Evolutionary conservation across 2,329 filamentous ascomycete species (phyloP).

Genomic region (Metarhizium sp.): DNA sequence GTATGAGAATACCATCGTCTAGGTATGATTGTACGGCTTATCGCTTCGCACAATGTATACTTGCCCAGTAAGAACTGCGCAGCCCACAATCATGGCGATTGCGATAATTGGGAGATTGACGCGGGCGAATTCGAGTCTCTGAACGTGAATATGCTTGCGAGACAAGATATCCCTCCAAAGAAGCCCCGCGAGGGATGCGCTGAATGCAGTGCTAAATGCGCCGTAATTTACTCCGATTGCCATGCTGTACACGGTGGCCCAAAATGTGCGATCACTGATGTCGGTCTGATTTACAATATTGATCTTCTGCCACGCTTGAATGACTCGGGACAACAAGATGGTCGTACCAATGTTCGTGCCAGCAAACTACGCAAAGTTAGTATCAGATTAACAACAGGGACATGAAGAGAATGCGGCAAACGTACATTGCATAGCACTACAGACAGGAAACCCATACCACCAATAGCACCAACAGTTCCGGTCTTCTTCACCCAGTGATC

Average conservation of each 20-base stretch:
- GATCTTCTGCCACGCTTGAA: conserved; percentile 59
- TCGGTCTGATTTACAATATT: conserved; percentile 33
- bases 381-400: not conserved
- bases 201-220: conserved; percentile 64
- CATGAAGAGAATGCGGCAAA: conserved; percentile 8
- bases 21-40: conserved; percentile 4
- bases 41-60: conserved; percentile 42
- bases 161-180: conserved; percentile 63
- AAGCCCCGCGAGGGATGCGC: conserved; percentile 60
- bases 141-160: conserved; percentile 58
- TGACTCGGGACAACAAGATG: conserved; percentile 60
- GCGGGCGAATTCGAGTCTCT: conserved; percentile 54
- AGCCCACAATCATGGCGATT: conserved; percentile 56
- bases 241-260: conserved; percentile 67
- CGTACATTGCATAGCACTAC: conserved; percentile 64
- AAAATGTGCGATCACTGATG: conserved; percentile 58
- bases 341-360: conserved; percentile 71
- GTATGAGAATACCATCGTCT: not conserved
- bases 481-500: conserved; percentile 63
- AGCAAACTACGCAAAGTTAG: conserved; percentile 47
- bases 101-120: conserved; percentile 64
- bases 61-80: conserved; percentile 51
- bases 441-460: conserved; percentile 64
- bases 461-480: conserved; percentile 57
- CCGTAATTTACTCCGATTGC: conserved; percentile 67